Base-by-base conservation (phyloP, 1,284 basidiomycete species). In the Pseudozyma thailandica region DNA sequence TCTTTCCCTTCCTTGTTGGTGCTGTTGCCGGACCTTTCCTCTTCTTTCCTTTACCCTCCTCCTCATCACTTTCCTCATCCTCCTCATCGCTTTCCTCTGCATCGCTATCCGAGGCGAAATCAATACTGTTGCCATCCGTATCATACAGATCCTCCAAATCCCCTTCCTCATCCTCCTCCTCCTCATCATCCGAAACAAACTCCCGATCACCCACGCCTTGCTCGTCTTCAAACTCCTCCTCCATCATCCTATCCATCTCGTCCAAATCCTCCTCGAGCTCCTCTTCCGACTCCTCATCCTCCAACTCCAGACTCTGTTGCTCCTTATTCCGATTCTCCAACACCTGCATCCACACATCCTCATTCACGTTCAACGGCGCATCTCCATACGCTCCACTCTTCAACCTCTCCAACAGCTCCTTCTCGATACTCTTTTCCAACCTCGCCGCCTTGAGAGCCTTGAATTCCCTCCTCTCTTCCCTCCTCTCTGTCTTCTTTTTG, bases 361-460 rank as follows among this genome's bases (percentile, higher is more conserved):
- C 96, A 84, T 98, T 98, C 69, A 99, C 94, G 84, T 99, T 99
- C 37, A 98, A 87, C 20, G 95, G 96, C 27, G 92, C 92, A 80
- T 98, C 96, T 46, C 96, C 95, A 82, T 99, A 98, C 10, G 94
- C 94, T 83, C 97, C 97, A 48, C 90, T 91, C 85, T 96, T 95
- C 27, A 98, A 87, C 31, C 96, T 90, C 72, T 95, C 93, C 48
- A 99, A 89, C 25, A 98, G 88, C 83, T 98, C 96, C 82, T 93
- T 94, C 83, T 98, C 92, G 78, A 99, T 97, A 12, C 91, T 91
- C 70, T 90, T 91, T 83, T 98, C 96, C 38, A 99, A 60, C 46
- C 70, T 53, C 9, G 89, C 78, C 90, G 94, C 13, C 92, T 95
- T 91, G 18, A 99, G 88, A 1, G 96, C 96, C 84, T 99, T 99